These are phyloP conservation scores for Viridothelium virens DNA, from an alignment of 495 filamentous ascomycete species.

Conservation along the genomic window DNA sequence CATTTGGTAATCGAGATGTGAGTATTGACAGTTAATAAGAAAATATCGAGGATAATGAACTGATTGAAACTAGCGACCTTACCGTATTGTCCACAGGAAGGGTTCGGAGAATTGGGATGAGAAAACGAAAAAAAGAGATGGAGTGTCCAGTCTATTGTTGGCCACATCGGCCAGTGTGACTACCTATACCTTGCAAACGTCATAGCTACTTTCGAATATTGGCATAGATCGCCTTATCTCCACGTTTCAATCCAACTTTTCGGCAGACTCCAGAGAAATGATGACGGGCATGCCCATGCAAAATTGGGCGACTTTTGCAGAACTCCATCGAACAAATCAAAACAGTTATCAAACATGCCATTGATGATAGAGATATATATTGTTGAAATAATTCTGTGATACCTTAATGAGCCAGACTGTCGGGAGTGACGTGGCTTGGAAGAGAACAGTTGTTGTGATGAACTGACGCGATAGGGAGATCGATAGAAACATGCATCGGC, in stretches of 20 bases:
- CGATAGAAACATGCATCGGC: not conserved
- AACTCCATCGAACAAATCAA: too few relatives aligned
- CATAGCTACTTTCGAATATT: not conserved
- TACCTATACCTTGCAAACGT: not conserved
- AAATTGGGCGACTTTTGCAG: too few relatives aligned
- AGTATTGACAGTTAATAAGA: not conserved
- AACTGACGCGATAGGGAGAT: not conserved
- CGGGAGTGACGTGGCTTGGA: not conserved
- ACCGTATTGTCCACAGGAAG: not conserved
- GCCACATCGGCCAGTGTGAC: not conserved
- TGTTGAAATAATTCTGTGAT: too few relatives aligned
- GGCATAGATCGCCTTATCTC: not conserved
- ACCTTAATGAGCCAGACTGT: too few relatives aligned
- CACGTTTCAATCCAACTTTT: not conserved
- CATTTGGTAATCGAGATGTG: not conserved
- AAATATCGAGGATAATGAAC: not conserved
- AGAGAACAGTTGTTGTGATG: constrained; percentile 2
- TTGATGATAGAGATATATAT: too few relatives aligned
- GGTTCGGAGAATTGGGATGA: not conserved
- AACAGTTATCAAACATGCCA: too few relatives aligned
- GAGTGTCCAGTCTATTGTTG: not conserved
- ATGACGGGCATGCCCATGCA: too few relatives aligned
- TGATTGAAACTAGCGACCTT: not conserved
- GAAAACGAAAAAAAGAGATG: not conserved
- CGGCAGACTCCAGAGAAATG: too few relatives aligned